These are phyloP conservation scores for Xylaria sp. DNA, from an alignment of 2,329 filamentous ascomycete species.

Conservation along the genomic window DNA sequence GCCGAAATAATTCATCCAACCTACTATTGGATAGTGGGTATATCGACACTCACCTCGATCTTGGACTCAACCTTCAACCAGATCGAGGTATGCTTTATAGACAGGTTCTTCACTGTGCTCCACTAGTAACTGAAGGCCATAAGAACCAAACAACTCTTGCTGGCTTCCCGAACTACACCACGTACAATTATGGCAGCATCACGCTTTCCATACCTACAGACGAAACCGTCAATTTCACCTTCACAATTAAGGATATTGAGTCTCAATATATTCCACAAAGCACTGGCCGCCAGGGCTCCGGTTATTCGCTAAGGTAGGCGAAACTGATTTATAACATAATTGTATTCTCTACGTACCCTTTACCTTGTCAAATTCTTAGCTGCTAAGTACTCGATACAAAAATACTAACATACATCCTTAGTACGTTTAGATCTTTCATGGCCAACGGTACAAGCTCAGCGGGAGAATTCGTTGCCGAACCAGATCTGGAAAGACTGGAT, in stretches of 20 bases:
- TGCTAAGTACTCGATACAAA: too few relatives aligned
- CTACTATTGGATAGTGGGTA: slow-evolving; percentile 8
- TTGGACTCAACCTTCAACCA: slow-evolving; percentile 2
- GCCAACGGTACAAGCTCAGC: background rate
- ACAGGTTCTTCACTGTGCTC: slow-evolving; percentile 12
- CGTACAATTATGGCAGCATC: background rate
- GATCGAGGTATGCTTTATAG: background rate
- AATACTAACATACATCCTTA: too few relatives aligned
- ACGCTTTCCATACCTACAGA: background rate
- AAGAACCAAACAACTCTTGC: background rate
- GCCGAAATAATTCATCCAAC: background rate
- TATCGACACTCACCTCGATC: background rate
- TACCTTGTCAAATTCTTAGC: too few relatives aligned
- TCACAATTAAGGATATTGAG: background rate
- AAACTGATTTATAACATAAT: background rate
- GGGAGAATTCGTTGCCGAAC: background rate
- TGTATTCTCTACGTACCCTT: background rate
- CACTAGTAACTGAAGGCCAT: slow-evolving; percentile 1
- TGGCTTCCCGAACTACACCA: background rate
- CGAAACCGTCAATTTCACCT: background rate
- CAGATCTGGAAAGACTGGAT: background rate
- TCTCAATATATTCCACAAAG: background rate
- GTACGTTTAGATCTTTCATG: background rate
- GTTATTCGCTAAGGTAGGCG: background rate
- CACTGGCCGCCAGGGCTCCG: background rate